phyloP scores from a whole-genome alignment of 2,329 filamentous ascomycete species.

The Apiospora sp. region DNA sequence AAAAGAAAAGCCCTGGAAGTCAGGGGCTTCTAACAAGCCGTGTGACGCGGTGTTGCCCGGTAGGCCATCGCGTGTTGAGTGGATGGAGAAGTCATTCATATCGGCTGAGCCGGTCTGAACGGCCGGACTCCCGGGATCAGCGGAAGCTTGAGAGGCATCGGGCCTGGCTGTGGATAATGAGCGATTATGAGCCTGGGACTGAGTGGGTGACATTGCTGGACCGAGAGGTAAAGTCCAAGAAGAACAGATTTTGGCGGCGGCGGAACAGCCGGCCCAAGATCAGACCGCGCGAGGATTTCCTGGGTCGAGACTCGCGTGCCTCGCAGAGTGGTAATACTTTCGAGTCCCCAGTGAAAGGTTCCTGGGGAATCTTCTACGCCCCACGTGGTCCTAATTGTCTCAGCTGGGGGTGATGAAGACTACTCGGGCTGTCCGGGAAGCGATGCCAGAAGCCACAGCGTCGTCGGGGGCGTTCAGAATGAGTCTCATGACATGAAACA shows the following conservation, averaged over 20 bases:
- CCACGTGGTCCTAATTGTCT: slow-evolving; percentile 12
- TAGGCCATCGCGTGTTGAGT: slow-evolving; percentile 44
- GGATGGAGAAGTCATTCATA: slow-evolving; percentile 48
- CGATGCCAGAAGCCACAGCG: slow-evolving; percentile 39
- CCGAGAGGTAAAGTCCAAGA: neutral
- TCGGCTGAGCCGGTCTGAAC: slow-evolving; percentile 43
- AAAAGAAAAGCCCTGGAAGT: slow-evolving; percentile 63
- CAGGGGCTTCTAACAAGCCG: slow-evolving; percentile 53
- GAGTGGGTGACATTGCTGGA: slow-evolving; percentile 51
- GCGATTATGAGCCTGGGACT: slow-evolving; percentile 34
- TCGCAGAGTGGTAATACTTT: neutral
- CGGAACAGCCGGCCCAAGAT: neutral
- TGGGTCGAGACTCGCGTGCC: neutral
- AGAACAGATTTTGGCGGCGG: neutral
- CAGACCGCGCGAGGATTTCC: neutral
- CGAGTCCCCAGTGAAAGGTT: neutral
- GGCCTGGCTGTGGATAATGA: slow-evolving; percentile 27
- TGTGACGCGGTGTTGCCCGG: slow-evolving; percentile 42
- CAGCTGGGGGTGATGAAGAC: slow-evolving; percentile 9
- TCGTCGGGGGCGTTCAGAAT: slow-evolving; percentile 27
- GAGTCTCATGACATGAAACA: slow-evolving; percentile 41
- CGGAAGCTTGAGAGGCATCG: slow-evolving; percentile 44
- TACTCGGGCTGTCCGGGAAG: slow-evolving; percentile 40
- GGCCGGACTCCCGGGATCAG: slow-evolving; percentile 41
- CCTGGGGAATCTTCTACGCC: slow-evolving; percentile 9